Evolutionary conservation across 257 asterid species (phyloP).

Genomic region (Craterostigma plantagineum): DNA sequence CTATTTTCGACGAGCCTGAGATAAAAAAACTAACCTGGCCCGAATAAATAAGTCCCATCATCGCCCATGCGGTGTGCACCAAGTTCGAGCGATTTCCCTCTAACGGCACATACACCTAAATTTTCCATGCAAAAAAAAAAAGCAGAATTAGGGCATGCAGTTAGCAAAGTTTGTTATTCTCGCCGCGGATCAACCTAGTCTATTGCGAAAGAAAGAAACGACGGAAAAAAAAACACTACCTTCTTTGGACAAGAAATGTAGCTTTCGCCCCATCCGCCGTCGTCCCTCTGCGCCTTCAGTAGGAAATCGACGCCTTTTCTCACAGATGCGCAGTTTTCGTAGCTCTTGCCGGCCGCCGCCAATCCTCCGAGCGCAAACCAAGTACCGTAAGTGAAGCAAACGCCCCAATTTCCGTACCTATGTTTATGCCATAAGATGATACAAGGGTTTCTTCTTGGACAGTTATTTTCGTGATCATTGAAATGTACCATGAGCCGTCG

Average conservation of each 20-base stretch:
- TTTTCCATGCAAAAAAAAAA: background rate
- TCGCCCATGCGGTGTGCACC: slow-evolving; percentile 77
- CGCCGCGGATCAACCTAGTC: no score
- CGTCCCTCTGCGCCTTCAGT: slow-evolving; percentile 31
- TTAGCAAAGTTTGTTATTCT: no score
- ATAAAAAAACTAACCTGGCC: slow-evolving; percentile 41
- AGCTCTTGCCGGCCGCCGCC: slow-evolving; percentile 42
- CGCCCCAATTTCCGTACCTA: slow-evolving; percentile 80
- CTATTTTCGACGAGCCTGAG: no score
- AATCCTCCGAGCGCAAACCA: slow-evolving; percentile 79
- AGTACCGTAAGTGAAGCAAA: slow-evolving; percentile 66
- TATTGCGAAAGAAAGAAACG: no score
- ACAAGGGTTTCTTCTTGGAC: background rate
- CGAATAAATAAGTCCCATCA: slow-evolving; percentile 61
- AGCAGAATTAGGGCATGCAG: background rate
- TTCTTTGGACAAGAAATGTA: slow-evolving; percentile 54
- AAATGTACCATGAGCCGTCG: slow-evolving; percentile 65
- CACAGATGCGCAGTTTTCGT: slow-evolving; percentile 25
- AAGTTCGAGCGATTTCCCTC: slow-evolving; percentile 44
- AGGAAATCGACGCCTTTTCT: slow-evolving; percentile 46
- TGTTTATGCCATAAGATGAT: background rate
- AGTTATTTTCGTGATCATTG: no score
- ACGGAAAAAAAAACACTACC: slow-evolving; percentile 18
- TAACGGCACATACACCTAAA: slow-evolving; percentile 41
- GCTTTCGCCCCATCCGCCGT: slow-evolving; percentile 96